These are phyloP conservation scores for Pisolithus tinctorius DNA, from an alignment of 768 basidiomycete genomes.

Conservation along the genomic window DNA sequence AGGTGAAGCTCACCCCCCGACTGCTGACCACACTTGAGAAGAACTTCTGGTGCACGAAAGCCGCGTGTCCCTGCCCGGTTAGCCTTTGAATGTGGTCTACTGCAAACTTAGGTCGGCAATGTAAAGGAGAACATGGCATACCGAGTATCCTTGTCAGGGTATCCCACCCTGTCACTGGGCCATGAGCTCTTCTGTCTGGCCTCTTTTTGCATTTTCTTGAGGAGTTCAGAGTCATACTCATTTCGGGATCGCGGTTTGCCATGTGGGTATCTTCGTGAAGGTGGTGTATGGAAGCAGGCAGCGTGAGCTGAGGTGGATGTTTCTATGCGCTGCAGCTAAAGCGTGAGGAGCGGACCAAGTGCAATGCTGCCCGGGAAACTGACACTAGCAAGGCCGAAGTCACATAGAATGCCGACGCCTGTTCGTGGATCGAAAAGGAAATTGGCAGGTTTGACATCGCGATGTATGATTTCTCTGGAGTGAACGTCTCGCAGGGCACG, in stretches of 20 bases:
- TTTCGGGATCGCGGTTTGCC: constrained; percentile 45
- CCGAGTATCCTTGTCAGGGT: constrained; percentile 70
- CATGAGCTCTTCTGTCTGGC: constrained; percentile 47
- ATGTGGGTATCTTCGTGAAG: constrained; percentile 58
- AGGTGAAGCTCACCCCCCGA: constrained; percentile 63
- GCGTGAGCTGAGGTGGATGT: constrained; percentile 36
- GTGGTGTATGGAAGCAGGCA: constrained; percentile 72
- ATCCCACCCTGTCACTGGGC: constrained; percentile 69
- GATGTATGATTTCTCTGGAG: constrained; percentile 80
- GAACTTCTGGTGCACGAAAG: constrained; percentile 93
- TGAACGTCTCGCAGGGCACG: constrained; percentile 88
- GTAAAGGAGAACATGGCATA: constrained; percentile 21
- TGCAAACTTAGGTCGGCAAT: background rate
- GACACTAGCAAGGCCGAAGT: constrained; percentile 94
- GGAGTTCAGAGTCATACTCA: constrained; percentile 40
- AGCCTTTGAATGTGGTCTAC: constrained; percentile 78
- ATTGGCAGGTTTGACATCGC: constrained; percentile 97
- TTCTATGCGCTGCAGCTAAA: constrained; percentile 50
- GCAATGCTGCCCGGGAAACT: constrained; percentile 19
- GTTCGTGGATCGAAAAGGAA: constrained; percentile 88
- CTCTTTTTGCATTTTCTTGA: constrained; percentile 55
- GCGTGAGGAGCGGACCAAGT: constrained; percentile 1
- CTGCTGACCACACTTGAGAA: constrained; percentile 91
- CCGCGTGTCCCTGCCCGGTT: constrained; percentile 96
- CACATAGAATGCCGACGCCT: constrained; percentile 80